Evolutionary conservation across 1,284 basidiomycete species (phyloP), one percentile per base, ranked within the genome.

Genomic region (Inonotus hispidus): DNA sequence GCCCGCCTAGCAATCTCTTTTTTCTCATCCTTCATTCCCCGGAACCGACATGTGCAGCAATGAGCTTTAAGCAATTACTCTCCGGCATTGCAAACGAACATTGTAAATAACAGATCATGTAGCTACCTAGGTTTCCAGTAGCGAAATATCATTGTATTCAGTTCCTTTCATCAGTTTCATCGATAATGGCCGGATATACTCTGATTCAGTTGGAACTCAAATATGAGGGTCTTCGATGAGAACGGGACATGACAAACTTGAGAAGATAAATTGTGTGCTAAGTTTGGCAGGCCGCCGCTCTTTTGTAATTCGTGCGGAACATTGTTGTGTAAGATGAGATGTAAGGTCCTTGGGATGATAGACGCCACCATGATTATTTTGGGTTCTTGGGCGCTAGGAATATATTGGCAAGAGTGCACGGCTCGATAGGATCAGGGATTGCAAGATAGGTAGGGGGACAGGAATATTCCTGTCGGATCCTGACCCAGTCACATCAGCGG

Each of bases 41-140:
- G 16, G 19, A 19, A 14, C 29, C 14, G 13, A 32, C 21, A 14
- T 8, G n/a, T 27, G 35, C 23, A 38, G 32, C 13, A 37, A 29
- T 49, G 47, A 13, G 19, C 8, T 32, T 23, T 35, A 37, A 21
- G 49, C 27, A n/a, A 21, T 6, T 56, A 56, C 55, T 46, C 41
- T 19, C 27, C 39, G 23, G 53, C 21, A 54, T 25, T 60, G 25
- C 58, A 59, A 32, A 60, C 19, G 55, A 21, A 61, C 60, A 58
- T 32, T 41, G 58, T 56, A 58, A 58, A 46, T 43, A 27, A 29
- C 21, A 38, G 8, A 19, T 41, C 56, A 62, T 57, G 46, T 54
- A 58, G 35, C 35, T 62, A 57, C 55, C 43, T 58, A 62, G 60
- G 52, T 27, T 53, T 56, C 58, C 38, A 41, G 60, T 38, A 46